Evolutionary conservation across 2,329 filamentous ascomycete genomes (phyloP).

Genomic region (Dendrostoma leiphaemia): DNA sequence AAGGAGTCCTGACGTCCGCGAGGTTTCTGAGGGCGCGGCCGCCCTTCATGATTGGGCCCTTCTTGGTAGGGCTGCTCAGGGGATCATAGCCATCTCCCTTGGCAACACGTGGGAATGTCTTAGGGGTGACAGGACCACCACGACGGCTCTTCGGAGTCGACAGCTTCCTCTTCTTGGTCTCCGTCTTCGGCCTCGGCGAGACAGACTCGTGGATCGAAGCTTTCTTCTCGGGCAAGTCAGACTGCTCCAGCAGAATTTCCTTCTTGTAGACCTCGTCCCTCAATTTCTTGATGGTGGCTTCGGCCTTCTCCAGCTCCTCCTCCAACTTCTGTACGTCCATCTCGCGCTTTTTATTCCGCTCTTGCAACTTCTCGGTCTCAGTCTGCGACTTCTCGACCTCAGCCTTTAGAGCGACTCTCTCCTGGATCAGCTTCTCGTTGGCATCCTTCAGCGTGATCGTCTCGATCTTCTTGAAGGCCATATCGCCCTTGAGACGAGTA

Average conservation of each 20-base stretch:
- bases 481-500: not conserved
- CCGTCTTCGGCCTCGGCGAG: not conserved
- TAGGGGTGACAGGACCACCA: not conserved
- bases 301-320: conserved; percentile 3
- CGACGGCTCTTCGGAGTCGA: not conserved
- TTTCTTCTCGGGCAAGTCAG: not conserved
- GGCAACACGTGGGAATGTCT: not conserved
- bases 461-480: not conserved
- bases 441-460: not conserved
- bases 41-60: not conserved
- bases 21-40: not conserved
- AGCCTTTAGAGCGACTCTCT: not conserved
- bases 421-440: not conserved
- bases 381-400: not conserved
- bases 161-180: not conserved
- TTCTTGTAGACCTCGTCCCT: no score
- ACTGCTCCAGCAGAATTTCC: no score
- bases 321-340: not conserved
- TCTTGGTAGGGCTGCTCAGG: not conserved
- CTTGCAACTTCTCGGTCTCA: not conserved
- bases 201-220: not conserved
- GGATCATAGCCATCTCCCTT: not conserved
- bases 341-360: not conserved
- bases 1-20: not conserved
- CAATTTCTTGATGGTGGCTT: no score